Evolutionary conservation across 2,329 filamentous ascomycete species (phyloP), one percentile per base, ranked within the genome.

Genomic region (Ceratocystis cacaofunesta): DNA sequence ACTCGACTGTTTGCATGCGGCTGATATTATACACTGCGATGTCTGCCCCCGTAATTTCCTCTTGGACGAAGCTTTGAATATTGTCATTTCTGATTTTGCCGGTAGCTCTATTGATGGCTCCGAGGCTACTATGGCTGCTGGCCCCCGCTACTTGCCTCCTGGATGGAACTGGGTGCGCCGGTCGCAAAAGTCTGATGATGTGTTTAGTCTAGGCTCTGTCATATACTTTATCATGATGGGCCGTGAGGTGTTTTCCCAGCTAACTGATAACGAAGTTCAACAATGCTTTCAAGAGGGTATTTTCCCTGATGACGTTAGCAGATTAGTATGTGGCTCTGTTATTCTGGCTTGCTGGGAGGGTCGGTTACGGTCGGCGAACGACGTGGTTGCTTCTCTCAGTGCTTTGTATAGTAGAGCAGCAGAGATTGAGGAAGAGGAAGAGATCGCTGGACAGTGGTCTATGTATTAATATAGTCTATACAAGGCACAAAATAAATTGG

Each of bases 1-100:
- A 8, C 65, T 77, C 32, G 68, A 68, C 57, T 69, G 74, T 55
- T 65, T 77, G 36, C 76, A 78, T 70, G 70, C 68, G 10, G 71
- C 71, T 66, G 68, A 70, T n/a, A 71, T 76, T 15, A 72, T 77
- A 67, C 76, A 78, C 68, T 75, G 72, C 69, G 74, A 78, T 68
- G 69, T 77, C 36, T 72, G 73, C 68, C 74, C 75, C 2, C 72
- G 71, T 61, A 76, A 77, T 67, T 73, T 77, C 63, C 70, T 77
- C 0, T 68, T 77, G 19, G 73, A 76, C 67, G 68, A 69, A 25
- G 58, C 69, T 62, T 70, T 76, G 22, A 67, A 73, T 66, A 70
- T 76, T 65, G 71, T 71, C 64, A 74, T 78, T 64, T 72, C 72
- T 25, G 74, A 75, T 63, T 76, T 76, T 67, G 69, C 71, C 57